These are phyloP conservation scores for Neurospora discreta DNA, from an alignment of 495 filamentous ascomycete genomes.

Conservation along the genomic window DNA sequence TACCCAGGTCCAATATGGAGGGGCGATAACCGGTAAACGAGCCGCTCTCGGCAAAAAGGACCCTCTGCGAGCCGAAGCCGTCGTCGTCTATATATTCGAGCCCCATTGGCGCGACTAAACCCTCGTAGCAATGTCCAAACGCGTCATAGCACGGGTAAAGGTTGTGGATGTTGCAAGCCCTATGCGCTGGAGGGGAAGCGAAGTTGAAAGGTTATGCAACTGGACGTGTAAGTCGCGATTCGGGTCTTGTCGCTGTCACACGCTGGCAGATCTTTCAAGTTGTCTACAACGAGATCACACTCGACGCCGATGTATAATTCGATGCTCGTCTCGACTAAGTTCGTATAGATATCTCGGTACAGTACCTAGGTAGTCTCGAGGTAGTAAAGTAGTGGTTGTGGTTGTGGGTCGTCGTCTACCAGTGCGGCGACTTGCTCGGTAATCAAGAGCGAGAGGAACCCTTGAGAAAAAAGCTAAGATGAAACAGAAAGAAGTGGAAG, in stretches of 20 bases:
- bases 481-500: neutral
- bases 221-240: neutral
- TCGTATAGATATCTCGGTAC: neutral
- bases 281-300: neutral
- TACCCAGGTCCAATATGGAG: slow-evolving; percentile 24
- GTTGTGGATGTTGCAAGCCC: neutral
- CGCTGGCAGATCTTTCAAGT: neutral
- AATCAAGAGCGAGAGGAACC: neutral
- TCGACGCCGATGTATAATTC: neutral
- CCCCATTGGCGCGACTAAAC: slow-evolving; percentile 20
- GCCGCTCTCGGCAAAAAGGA: slow-evolving; percentile 36
- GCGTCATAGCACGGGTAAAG: slow-evolving; percentile 16
- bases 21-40: slow-evolving; percentile 41
- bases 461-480: neutral
- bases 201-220: neutral
- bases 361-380: too few species aligned
- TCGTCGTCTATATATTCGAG: slow-evolving; percentile 9
- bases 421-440: neutral
- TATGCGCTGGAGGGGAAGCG: neutral
- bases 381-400: too few species aligned
- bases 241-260: neutral
- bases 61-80: slow-evolving; percentile 26
- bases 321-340: neutral
- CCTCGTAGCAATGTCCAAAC: slow-evolving; percentile 3
- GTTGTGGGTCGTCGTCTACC: too few species aligned